These are phyloP conservation scores for Ophiobolus disseminans DNA, from an alignment of 2,329 filamentous ascomycete species.

Conservation along the genomic window DNA sequence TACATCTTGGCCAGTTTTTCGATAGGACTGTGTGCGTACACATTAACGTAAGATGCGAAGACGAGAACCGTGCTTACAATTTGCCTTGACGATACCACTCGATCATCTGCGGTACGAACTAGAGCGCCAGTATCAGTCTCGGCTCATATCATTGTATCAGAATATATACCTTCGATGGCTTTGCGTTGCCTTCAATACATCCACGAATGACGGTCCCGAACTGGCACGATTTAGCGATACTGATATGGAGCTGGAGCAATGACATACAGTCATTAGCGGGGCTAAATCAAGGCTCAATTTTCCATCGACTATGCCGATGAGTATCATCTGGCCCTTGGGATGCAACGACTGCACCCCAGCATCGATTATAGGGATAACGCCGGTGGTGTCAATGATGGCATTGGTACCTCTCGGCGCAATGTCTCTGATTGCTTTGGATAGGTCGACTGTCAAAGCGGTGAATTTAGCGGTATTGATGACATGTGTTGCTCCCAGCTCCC, in stretches of 20 bases:
- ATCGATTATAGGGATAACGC: slow-evolving; percentile 52
- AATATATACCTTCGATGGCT: slow-evolving; percentile 38
- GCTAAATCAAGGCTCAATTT: slow-evolving; percentile 54
- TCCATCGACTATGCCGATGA: slow-evolving; percentile 58
- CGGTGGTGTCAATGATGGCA: slow-evolving; percentile 60
- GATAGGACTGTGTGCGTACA: slow-evolving; percentile 40
- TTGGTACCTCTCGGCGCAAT: slow-evolving; percentile 51
- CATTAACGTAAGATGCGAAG: neutral
- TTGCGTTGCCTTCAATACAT: slow-evolving; percentile 56
- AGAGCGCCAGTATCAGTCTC: neutral
- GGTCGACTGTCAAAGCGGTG: slow-evolving; percentile 16
- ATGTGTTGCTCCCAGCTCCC: slow-evolving; percentile 50
- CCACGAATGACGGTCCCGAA: slow-evolving; percentile 58
- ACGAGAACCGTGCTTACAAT: slow-evolving; percentile 35
- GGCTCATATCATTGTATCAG: neutral
- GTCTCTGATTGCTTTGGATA: slow-evolving; percentile 47
- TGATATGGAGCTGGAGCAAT: neutral
- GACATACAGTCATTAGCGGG: slow-evolving; percentile 51
- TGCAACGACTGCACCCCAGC: slow-evolving; percentile 53
- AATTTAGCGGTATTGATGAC: slow-evolving; percentile 44
- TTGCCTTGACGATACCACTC: slow-evolving; percentile 57
- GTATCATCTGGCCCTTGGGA: slow-evolving; percentile 57
- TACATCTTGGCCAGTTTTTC: slow-evolving; percentile 56
- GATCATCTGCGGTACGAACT: slow-evolving; percentile 58
- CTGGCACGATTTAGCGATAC: slow-evolving; percentile 6